Conservation (phyloP, 2,329 filamentous ascomycete genomes). For the Diaporthe velutina region DNA sequence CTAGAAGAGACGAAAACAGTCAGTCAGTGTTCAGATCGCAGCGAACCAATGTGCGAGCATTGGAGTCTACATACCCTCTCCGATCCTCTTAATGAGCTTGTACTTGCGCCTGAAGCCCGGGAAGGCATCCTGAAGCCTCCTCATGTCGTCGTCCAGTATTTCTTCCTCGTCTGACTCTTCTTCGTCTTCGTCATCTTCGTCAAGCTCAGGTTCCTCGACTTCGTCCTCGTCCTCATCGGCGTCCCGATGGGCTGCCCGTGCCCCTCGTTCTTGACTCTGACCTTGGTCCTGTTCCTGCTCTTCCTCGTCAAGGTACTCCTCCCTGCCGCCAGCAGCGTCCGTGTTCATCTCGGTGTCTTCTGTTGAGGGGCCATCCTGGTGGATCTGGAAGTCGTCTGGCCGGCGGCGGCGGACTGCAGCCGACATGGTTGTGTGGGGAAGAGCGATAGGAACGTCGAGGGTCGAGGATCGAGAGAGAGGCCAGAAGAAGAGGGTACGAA, state of each 20-base stretch:
- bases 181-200: constrained; percentile 57
- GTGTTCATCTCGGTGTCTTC: constrained; percentile 65
- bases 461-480: not conserved
- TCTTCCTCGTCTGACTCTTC: constrained; percentile 68
- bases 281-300: constrained; percentile 51
- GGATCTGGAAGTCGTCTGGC: constrained; percentile 60
- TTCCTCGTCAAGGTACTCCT: constrained; percentile 49
- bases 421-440: constrained; percentile 40
- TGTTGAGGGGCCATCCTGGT: constrained; percentile 61
- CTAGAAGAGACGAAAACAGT: constrained; percentile 59
- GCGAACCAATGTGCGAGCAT: not conserved
- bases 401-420: constrained; percentile 45
- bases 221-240: constrained; percentile 53
- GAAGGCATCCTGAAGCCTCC: constrained; percentile 84
- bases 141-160: constrained; percentile 83
- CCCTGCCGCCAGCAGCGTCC: constrained; percentile 52
- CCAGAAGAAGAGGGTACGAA: too few species aligned
- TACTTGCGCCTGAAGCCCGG: constrained; percentile 87
- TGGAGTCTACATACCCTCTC: constrained; percentile 76
- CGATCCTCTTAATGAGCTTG: constrained; percentile 94
- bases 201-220: constrained; percentile 49
- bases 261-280: constrained; percentile 47
- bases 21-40: not conserved
- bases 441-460: not conserved
- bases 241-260: constrained; percentile 38